Conservation (phyloP, 345 rosid species). For the Acer campestre region DNA sequence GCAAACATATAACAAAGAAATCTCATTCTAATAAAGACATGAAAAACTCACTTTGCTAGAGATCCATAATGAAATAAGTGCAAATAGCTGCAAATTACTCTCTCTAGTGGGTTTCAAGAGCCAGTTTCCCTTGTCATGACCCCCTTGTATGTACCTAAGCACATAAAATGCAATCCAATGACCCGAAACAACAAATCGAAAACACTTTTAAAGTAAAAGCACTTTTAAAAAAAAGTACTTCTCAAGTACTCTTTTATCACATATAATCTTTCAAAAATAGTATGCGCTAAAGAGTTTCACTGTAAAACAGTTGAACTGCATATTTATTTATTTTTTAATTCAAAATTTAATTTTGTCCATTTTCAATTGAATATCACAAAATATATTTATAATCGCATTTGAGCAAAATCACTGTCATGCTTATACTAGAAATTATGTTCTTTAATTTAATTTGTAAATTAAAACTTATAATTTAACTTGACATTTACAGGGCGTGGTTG, state of each 20-base stretch:
- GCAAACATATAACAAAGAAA: background rate
- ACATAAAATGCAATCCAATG: background rate
- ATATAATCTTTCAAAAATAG: too few relatives aligned
- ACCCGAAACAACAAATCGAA: background rate
- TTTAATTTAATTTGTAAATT: too few relatives aligned
- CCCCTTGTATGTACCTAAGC: conserved; percentile 35
- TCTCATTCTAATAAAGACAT: background rate
- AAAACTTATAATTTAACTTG: too few relatives aligned
- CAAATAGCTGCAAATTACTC: conserved; percentile 77
- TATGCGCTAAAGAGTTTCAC: background rate
- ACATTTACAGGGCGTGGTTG: too few relatives aligned
- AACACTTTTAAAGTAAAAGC: too few relatives aligned
- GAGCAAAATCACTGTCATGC: too few relatives aligned
- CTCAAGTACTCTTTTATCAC: too few relatives aligned
- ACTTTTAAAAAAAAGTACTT: too few relatives aligned
- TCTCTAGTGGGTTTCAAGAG: conserved; percentile 60
- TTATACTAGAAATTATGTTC: too few relatives aligned
- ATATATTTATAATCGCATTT: too few relatives aligned
- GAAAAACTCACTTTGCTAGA: conserved; percentile 60
- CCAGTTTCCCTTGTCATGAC: conserved; percentile 48
- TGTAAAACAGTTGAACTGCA: too few relatives aligned
- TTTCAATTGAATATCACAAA: background rate
- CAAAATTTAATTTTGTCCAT: background rate
- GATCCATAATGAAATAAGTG: conserved; percentile 69
- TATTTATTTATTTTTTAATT: too few relatives aligned